Conservation (phyloP, 2,329 filamentous ascomycete genomes). For the Fusarium irregulare region DNA sequence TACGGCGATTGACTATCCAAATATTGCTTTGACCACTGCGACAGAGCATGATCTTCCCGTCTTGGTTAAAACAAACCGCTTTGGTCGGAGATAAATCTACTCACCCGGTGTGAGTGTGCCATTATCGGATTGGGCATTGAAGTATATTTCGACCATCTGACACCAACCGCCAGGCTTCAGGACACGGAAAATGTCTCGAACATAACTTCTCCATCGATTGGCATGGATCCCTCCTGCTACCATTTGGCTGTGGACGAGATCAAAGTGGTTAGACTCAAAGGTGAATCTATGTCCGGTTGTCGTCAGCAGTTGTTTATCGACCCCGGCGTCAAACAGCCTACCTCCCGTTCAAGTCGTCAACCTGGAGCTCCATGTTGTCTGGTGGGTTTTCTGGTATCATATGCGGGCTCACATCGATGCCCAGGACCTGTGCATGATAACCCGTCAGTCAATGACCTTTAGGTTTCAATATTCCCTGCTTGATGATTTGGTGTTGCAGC, state of each 20-base stretch:
- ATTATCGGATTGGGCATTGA: conserved; percentile 86
- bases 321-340: conserved; percentile 44
- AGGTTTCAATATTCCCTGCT: background rate
- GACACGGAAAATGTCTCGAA: conserved; percentile 79
- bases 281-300: conserved; percentile 62
- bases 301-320: conserved; percentile 10
- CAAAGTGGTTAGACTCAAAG: conserved; percentile 78
- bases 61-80: conserved; percentile 16
- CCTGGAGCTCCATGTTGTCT: conserved; percentile 75
- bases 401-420: conserved; percentile 77
- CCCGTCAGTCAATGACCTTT: background rate
- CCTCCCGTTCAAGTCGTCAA: conserved; percentile 77
- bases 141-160: conserved; percentile 89
- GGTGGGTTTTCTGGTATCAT: conserved; percentile 73
- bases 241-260: conserved; percentile 84
- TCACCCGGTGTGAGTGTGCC: conserved; percentile 75
- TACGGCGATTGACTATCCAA: conserved; percentile 69
- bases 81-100: conserved; percentile 24
- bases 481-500: background rate
- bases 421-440: conserved; percentile 66
- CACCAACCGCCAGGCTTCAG: conserved; percentile 84
- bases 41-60: conserved; percentile 69
- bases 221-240: conserved; percentile 77
- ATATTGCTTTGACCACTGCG: conserved; percentile 75
- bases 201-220: conserved; percentile 78